These are phyloP conservation scores for Oropetium thomaeum DNA, from an alignment of 176 grass and related monocot species.

Conservation along the genomic window DNA sequence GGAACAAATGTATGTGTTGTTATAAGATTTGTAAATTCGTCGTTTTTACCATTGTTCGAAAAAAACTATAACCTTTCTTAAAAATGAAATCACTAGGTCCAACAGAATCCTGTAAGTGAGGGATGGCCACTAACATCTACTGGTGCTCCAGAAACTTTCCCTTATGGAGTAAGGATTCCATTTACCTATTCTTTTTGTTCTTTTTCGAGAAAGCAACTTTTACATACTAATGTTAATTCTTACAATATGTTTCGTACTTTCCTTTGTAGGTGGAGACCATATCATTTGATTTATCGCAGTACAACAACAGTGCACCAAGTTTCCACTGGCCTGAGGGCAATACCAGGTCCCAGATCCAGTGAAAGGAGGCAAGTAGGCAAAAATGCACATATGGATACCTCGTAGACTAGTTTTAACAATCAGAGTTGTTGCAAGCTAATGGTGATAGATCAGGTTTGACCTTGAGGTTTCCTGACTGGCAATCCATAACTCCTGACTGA, in stretches of 20 bases:
- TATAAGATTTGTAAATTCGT: conserved; percentile 16
- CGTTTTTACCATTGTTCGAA: background rate
- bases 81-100: conserved; percentile 28
- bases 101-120: conserved; percentile 56
- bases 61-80: background rate
- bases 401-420: conserved; percentile 4
- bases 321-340: conserved; percentile 81
- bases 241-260: conserved; percentile 31
- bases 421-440: background rate
- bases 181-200: conserved; percentile 16
- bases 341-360: conserved; percentile 63
- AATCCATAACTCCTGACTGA: background rate
- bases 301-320: conserved; percentile 57
- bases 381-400: background rate
- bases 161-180: conserved; percentile 54
- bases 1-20: conserved; percentile 47
- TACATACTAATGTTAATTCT: conserved; percentile 1
- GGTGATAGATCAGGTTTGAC: background rate
- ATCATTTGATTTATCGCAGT: conserved; percentile 80
- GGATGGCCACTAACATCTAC: conserved; percentile 62
- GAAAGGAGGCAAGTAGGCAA: conserved; percentile 20
- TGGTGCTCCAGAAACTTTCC: conserved; percentile 52
- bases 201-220: background rate
- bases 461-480: background rate
- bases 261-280: conserved; percentile 64